These are phyloP conservation scores for Hylodesmum podocarpum DNA, from an alignment of 306 rosid species.

Conservation along the genomic window DNA sequence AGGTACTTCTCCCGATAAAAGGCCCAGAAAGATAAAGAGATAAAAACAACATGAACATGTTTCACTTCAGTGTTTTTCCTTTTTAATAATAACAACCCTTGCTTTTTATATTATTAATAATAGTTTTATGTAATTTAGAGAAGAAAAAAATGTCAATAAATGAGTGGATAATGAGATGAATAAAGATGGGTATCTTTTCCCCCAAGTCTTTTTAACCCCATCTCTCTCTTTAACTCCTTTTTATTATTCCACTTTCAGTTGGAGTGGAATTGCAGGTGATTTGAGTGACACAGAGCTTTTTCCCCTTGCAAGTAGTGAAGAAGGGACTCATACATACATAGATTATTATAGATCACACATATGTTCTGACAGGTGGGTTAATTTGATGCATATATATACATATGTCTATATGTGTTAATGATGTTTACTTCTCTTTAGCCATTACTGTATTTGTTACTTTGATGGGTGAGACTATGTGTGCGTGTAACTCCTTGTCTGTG, in stretches of 20 bases:
- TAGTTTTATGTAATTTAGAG: too few species aligned
- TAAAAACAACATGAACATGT: background rate
- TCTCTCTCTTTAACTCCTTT: slow-evolving; percentile 39
- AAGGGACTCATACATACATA: slow-evolving; percentile 39
- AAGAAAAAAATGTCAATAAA: slow-evolving; percentile 30
- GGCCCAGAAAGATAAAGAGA: slow-evolving; percentile 17
- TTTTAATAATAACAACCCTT: background rate
- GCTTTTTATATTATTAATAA: too few species aligned
- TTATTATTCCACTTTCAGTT: slow-evolving; percentile 47
- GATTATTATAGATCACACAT: slow-evolving; percentile 24
- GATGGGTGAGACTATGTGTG: slow-evolving; percentile 34
- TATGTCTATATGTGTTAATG: slow-evolving; percentile 25
- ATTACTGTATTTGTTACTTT: slow-evolving; percentile 33
- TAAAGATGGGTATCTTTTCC: slow-evolving; percentile 77
- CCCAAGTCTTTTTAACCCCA: slow-evolving; percentile 43
- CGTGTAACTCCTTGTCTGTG: background rate
- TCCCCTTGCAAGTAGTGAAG: slow-evolving; percentile 29
- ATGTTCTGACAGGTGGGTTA: slow-evolving; percentile 35
- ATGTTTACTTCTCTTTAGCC: slow-evolving; percentile 36
- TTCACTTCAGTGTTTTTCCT: background rate
- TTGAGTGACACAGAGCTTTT: slow-evolving; percentile 63
- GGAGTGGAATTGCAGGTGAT: slow-evolving; percentile 67
- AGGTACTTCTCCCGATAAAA: slow-evolving; percentile 62
- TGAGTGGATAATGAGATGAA: slow-evolving; percentile 66
- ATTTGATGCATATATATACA: slow-evolving; percentile 28